A percentile compares a stretch with the other conserved stretches of the same genome.
Evolutionary conservation across 495 filamentous ascomycete species (phyloP).

Genomic region (Xylaria acuta): DNA sequence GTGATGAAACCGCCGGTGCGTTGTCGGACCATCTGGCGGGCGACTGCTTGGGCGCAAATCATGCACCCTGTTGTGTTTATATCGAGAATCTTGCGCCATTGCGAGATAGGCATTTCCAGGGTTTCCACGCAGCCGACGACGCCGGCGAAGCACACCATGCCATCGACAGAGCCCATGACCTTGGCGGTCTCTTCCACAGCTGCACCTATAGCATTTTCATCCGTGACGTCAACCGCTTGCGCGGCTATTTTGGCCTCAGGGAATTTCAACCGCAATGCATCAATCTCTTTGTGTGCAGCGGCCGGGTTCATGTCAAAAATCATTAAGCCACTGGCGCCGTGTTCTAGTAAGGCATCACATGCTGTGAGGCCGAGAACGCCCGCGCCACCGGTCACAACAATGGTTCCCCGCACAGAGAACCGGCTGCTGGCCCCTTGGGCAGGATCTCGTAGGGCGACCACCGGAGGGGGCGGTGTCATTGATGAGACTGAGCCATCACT

Average conservation of each 20-base stretch:
- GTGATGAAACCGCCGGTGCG: slow-evolving; percentile 61
- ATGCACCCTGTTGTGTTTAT: slow-evolving; percentile 70
- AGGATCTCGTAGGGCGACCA: slow-evolving; percentile 37
- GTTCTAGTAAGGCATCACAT: slow-evolving; percentile 68
- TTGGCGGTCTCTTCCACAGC: slow-evolving; percentile 44
- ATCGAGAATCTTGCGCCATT: slow-evolving; percentile 64
- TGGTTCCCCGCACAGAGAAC: slow-evolving; percentile 66
- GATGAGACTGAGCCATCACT: slow-evolving; percentile 55
- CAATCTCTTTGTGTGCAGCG: slow-evolving; percentile 45
- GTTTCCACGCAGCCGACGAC: slow-evolving; percentile 63
- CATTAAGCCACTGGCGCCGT: slow-evolving; percentile 61
- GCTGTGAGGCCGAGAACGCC: slow-evolving; percentile 63
- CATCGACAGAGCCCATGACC: slow-evolving; percentile 58
- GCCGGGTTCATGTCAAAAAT: slow-evolving; percentile 62
- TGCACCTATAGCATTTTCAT: slow-evolving; percentile 46
- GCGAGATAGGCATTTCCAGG: slow-evolving; percentile 53
- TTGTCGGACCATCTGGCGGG: slow-evolving; percentile 53
- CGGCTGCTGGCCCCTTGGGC: slow-evolving; percentile 42
- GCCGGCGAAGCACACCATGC: slow-evolving; percentile 67
- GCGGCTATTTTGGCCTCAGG: slow-evolving; percentile 52
- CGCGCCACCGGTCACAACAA: slow-evolving; percentile 69
- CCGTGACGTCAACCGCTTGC: slow-evolving; percentile 59
- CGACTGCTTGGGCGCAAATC: slow-evolving; percentile 67
- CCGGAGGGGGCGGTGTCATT: slow-evolving; percentile 51
- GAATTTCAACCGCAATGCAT: slow-evolving; percentile 53